These are phyloP conservation scores for Cladochytrium replicatum DNA, from an alignment of 192 early-diverging fungal genomes.

Conservation along the genomic window DNA sequence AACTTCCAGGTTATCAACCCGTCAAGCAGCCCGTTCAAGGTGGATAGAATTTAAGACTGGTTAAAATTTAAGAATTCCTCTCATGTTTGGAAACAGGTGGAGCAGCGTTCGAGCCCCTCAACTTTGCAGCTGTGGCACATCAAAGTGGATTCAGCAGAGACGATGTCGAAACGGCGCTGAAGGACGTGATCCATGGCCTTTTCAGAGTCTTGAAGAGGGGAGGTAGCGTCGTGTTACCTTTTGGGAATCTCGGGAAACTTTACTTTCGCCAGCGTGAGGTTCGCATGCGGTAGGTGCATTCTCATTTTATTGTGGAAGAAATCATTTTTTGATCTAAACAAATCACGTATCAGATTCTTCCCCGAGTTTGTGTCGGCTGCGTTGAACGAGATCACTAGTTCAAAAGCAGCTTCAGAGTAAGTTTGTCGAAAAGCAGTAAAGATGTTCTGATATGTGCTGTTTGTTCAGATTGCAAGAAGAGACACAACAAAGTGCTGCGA, in stretches of 20 bases:
- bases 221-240: slow-evolving; percentile 12
- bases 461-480: too few species aligned
- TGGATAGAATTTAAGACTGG: too few species aligned
- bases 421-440: too few species aligned
- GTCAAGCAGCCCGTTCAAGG: too few species aligned
- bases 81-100: slow-evolving; percentile 5
- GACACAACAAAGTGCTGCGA: too few species aligned
- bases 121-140: slow-evolving; percentile 25
- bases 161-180: slow-evolving; percentile 32
- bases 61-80: too few species aligned
- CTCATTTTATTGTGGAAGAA: too few species aligned
- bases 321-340: too few species aligned
- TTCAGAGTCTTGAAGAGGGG: slow-evolving; percentile 24
- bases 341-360: slow-evolving; percentile 5
- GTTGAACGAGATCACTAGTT: background rate
- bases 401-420: too few species aligned
- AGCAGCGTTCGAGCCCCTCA: slow-evolving; percentile 24
- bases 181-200: slow-evolving; percentile 36
- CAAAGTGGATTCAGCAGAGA: slow-evolving; percentile 25
- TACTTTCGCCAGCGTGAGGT: slow-evolving; percentile 26
- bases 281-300: too few species aligned
- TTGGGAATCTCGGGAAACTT: slow-evolving; percentile 24
- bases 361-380: background rate
- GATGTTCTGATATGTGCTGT: too few species aligned
- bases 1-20: slow-evolving; percentile 28